These are phyloP conservation scores for Ustilago sp. DNA, from an alignment of 1,284 basidiomycete genomes.

Conservation along the genomic window DNA sequence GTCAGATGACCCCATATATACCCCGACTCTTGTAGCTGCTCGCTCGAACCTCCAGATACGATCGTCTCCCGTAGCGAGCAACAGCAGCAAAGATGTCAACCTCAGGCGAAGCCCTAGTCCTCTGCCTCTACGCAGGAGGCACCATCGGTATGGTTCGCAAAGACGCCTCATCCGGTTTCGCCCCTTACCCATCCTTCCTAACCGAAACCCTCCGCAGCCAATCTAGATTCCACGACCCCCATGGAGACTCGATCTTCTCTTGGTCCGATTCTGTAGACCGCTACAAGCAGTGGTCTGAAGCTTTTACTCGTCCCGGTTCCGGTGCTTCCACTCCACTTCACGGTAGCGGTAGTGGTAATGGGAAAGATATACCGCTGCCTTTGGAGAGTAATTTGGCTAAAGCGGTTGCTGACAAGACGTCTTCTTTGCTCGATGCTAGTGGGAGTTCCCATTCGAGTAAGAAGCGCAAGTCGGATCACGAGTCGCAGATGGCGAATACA, in stretches of 20 bases:
- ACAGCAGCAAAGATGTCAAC: slow-evolving; percentile 24
- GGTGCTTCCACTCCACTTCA: slow-evolving; percentile 48
- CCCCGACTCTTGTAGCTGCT: not conserved
- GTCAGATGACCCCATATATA: slow-evolving; percentile 8
- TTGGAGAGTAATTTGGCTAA: slow-evolving; percentile 18
- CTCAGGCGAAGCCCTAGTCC: slow-evolving; percentile 73
- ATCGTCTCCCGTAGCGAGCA: not conserved
- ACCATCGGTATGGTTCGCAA: slow-evolving; percentile 74
- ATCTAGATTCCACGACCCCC: slow-evolving; percentile 84
- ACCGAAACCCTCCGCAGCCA: slow-evolving; percentile 80
- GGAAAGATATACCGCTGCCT: slow-evolving; percentile 1
- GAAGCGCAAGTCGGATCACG: slow-evolving; percentile 30
- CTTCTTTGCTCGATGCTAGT: slow-evolving; percentile 13
- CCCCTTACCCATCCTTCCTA: slow-evolving; percentile 87
- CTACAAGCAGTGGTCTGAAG: slow-evolving; percentile 64
- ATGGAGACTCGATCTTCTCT: slow-evolving; percentile 62
- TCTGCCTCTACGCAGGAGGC: slow-evolving; percentile 85
- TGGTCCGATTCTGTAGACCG: slow-evolving; percentile 64
- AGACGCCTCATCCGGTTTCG: slow-evolving; percentile 76
- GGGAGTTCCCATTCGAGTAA: slow-evolving; percentile 12
- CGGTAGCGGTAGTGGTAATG: not conserved
- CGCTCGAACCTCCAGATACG: not conserved
- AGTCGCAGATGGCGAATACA: not conserved
- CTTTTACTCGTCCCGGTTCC: slow-evolving; percentile 52
- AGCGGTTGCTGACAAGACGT: slow-evolving; percentile 24